Evolutionary conservation across 1,284 basidiomycete species (phyloP).

Genomic region (Cystobasidium sp.): DNA sequence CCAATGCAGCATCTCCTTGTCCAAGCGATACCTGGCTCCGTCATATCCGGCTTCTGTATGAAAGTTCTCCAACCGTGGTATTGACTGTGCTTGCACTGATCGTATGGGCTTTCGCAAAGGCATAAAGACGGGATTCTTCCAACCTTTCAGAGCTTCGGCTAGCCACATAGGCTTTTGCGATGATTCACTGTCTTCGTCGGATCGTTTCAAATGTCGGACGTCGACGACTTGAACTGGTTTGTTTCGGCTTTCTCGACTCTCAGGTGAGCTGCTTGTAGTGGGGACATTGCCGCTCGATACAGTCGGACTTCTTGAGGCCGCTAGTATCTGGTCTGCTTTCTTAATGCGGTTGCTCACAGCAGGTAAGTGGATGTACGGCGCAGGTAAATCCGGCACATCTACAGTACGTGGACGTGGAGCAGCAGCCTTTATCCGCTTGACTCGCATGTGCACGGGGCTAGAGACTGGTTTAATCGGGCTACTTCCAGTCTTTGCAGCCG

Average conservation of each 20-base stretch:
- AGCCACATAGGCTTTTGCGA: conserved; percentile 25
- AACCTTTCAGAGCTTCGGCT: conserved; percentile 1
- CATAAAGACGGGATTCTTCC: conserved; percentile 19
- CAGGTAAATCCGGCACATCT: too few relatives aligned
- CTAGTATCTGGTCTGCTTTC: too few relatives aligned
- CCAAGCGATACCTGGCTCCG: neutral
- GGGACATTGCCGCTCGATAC: neutral
- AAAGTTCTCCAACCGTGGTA: neutral
- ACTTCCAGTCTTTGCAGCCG: neutral
- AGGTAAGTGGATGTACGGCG: too few relatives aligned
- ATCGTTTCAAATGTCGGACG: neutral
- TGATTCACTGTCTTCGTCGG: neutral
- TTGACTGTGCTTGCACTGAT: neutral
- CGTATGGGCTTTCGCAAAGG: neutral
- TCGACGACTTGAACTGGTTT: neutral
- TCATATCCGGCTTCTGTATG: neutral
- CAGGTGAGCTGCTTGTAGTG: neutral
- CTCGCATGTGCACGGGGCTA: neutral
- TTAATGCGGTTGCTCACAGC: too few relatives aligned
- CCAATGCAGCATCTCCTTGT: conserved; percentile 13
- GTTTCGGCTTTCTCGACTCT: conserved; percentile 6
- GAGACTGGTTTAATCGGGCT: neutral
- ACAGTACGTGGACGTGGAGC: too few relatives aligned
- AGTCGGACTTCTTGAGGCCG: too few relatives aligned
- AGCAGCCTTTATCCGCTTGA: too few relatives aligned